Base-by-base conservation (phyloP, 2,329 filamentous ascomycete genomes). In the Alternaria infectoria region DNA sequence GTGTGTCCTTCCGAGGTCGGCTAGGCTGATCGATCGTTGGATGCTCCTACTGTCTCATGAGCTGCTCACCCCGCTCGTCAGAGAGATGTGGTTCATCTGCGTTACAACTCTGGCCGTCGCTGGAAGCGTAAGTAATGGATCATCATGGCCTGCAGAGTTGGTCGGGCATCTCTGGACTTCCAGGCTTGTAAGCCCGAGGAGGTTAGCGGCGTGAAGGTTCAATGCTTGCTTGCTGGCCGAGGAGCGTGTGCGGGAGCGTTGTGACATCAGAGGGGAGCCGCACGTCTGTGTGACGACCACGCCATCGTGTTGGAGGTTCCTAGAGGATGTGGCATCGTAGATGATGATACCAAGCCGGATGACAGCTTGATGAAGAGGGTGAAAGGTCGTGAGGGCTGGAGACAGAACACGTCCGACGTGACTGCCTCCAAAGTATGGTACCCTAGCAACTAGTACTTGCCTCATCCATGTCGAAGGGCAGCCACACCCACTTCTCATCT, bases 381-480 rank as follows among this genome's bases (percentile, higher is more conserved):
- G 44, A 50, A 49, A 51, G 49, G 55, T 54, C 28, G 59, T 62
- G 21, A 55, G 40, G 30, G 52, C 32, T 43, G 63, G 52, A 36
- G 50, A n/a, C 64, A 52, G 45, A 32, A 28, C 43, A 45, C 30
- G 62, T 63, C 47, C 61, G 51, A 49, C 61, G 57, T 59, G 51
- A 64, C 43, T 65, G 56, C 50, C 56, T 66, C 52, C 54, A 57
- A 67, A 67, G 49, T 61, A 60, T 65, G 69, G 69, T 71, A 71
- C 68, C 69, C 69, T 71, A 71, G 66, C 36, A 62, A 55, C 64
- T 71, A 70, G 68, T 64, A 61, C 57, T 67, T 17, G 50, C 57
- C 60, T 59, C 60, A 71, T 70, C 69, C 69, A 62, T 65, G 65
- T 66, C 62, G 43, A 44, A 64, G 58, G 56, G 55, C 44, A 62